phyloP scores from a whole-genome alignment of 2,329 filamentous ascomycete species.

The Pyrenophora graminea region DNA sequence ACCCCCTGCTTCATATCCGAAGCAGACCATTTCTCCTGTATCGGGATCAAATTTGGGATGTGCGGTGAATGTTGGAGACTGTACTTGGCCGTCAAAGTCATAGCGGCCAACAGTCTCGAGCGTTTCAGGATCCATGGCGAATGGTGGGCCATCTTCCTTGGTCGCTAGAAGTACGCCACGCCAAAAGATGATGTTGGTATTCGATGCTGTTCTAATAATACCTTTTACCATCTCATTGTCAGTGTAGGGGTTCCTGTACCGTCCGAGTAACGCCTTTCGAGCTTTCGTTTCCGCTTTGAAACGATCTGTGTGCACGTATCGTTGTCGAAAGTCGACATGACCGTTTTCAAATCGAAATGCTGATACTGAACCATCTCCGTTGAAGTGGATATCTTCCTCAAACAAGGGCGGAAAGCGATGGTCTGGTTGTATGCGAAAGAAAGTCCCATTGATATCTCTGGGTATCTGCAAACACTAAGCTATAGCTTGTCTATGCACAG shows the following conservation, averaged over 20 bases:
- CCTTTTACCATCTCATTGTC: slow-evolving; percentile 60
- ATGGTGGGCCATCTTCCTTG: slow-evolving; percentile 54
- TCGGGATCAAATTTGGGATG: slow-evolving; percentile 53
- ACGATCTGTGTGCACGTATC: slow-evolving; percentile 51
- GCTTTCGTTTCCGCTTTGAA: slow-evolving; percentile 48
- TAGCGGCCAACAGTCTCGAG: slow-evolving; percentile 48
- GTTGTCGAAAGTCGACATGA: slow-evolving; percentile 50
- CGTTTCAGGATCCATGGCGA: slow-evolving; percentile 48
- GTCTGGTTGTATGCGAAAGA: slow-evolving; percentile 52
- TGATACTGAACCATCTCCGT: slow-evolving; percentile 52
- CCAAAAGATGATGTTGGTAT: slow-evolving; percentile 66
- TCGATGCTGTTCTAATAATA: slow-evolving; percentile 61
- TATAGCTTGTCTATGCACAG: too few relatives aligned
- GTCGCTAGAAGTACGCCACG: slow-evolving; percentile 58
- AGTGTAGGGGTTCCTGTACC: slow-evolving; percentile 62
- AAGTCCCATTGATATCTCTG: slow-evolving; percentile 51
- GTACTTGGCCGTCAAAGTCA: slow-evolving; percentile 48
- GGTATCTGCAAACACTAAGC: slow-evolving; percentile 37
- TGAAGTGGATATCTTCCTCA: slow-evolving; percentile 59
- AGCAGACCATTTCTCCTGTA: slow-evolving; percentile 49
- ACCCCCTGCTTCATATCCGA: slow-evolving; percentile 50
- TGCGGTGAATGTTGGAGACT: slow-evolving; percentile 49
- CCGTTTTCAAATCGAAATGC: slow-evolving; percentile 50
- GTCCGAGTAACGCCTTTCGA: slow-evolving; percentile 54
- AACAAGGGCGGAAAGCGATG: slow-evolving; percentile 59